Evolutionary conservation across 257 asterid genomes (phyloP).

Genomic region (Penstemon eatonii): DNA sequence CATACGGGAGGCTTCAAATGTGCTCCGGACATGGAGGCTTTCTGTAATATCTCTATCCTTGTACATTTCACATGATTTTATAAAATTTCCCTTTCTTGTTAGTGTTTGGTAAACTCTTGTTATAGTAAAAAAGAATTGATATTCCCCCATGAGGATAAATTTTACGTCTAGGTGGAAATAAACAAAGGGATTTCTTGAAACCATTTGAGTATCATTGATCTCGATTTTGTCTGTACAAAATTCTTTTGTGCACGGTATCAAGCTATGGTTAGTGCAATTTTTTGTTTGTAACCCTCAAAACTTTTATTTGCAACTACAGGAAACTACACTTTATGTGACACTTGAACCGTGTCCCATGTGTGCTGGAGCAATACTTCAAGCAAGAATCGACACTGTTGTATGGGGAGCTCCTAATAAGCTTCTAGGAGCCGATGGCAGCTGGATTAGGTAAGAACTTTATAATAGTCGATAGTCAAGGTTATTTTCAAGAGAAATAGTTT

Average conservation of each 20-base stretch:
- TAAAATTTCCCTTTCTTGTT: conserved; percentile 6
- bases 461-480: background rate
- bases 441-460: conserved; percentile 70
- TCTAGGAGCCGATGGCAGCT: conserved; percentile 99
- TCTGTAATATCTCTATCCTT: conserved; percentile 52
- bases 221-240: background rate
- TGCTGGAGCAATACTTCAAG: conserved; percentile 99
- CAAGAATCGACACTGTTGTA: conserved; percentile 84
- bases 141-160: background rate
- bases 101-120: conserved; percentile 4
- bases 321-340: conserved; percentile 81
- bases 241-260: background rate
- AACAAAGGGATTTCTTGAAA: background rate
- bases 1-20: conserved; percentile 87
- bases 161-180: background rate
- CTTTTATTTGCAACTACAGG: conserved; percentile 43
- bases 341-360: conserved; percentile 99
- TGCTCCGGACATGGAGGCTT: conserved; percentile 87
- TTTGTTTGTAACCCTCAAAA: conserved; percentile 11
- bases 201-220: too few relatives aligned
- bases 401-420: conserved; percentile 99
- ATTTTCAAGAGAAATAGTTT: conserved; percentile 1
- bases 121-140: too few relatives aligned
- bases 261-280: conserved; percentile 10
- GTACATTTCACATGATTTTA: conserved; percentile 25